Percentiles rank a stretch among this genome's conserved stretches.
phyloP scores from a whole-genome alignment of 2,329 filamentous ascomycete genomes.

The Xenoacremonium recifei region DNA sequence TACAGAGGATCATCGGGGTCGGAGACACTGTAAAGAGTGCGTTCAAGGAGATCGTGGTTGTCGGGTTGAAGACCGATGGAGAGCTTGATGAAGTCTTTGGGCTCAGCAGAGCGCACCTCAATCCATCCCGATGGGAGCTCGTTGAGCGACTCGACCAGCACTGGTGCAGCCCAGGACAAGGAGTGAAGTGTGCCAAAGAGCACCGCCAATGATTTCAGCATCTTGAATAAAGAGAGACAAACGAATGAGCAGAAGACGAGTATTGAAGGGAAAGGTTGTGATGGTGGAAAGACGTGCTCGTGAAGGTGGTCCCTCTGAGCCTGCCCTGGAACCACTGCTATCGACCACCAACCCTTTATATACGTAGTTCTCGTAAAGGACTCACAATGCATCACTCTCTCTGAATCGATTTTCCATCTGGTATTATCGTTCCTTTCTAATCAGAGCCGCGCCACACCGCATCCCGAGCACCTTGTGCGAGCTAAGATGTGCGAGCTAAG shows the following conservation, averaged over 20 bases:
- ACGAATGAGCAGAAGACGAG: too few species aligned
- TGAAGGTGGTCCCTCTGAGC: not conserved
- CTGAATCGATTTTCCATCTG: not conserved
- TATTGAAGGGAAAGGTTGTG: not conserved
- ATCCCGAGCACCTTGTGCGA: slow-evolving; percentile 9
- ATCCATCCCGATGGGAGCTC: slow-evolving; percentile 22
- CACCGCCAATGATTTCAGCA: slow-evolving; percentile 8
- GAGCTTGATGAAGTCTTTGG: slow-evolving; percentile 23
- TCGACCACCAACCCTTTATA: slow-evolving; percentile 23
- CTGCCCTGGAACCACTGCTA: too few species aligned
- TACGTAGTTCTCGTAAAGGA: not conserved
- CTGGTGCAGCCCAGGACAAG: slow-evolving; percentile 9
- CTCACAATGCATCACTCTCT: not conserved
- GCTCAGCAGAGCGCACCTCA: slow-evolving; percentile 12
- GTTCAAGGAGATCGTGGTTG: slow-evolving; percentile 34
- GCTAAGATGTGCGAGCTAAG: slow-evolving; percentile 6
- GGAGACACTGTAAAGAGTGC: slow-evolving; percentile 46
- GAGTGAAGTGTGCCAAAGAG: slow-evolving; percentile 9
- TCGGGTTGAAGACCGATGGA: slow-evolving; percentile 29
- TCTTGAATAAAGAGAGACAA: too few species aligned
- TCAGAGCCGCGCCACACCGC: slow-evolving; percentile 5
- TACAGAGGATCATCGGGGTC: slow-evolving; percentile 46
- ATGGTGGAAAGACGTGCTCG: slow-evolving; percentile 1
- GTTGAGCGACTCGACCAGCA: slow-evolving; percentile 21
- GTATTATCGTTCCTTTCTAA: slow-evolving; percentile 1